Percentiles rank a stretch among this genome's conserved stretches.
phyloP scores from a whole-genome alignment of 768 basidiomycete genomes.

The Mrakia frigida region DNA sequence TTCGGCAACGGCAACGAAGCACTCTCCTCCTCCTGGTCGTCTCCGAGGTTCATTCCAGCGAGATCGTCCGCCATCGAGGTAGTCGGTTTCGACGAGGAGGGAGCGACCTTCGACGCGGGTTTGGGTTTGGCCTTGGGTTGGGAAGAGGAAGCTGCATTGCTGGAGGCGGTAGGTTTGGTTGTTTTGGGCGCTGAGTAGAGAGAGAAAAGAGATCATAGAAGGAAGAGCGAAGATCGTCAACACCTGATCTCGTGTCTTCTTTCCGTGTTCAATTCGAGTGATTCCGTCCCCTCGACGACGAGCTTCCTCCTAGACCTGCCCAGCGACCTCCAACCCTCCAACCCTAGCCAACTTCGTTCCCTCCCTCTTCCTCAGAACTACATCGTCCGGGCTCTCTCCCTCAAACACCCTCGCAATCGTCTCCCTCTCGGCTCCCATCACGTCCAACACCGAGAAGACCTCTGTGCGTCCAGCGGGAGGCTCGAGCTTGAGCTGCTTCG shows the following conservation, averaged over 20 bases:
- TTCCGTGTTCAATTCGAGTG: background rate
- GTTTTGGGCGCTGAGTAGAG: background rate
- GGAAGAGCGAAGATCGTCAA: background rate
- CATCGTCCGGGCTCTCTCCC: slow-evolving; percentile 84
- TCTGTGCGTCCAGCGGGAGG: slow-evolving; percentile 8
- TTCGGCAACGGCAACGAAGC: slow-evolving; percentile 48
- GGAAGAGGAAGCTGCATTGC: background rate
- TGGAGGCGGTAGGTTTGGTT: background rate
- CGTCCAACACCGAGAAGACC: slow-evolving; percentile 15
- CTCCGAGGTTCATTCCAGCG: slow-evolving; percentile 61
- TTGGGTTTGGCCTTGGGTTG: slow-evolving; percentile 37
- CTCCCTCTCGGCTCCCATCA: slow-evolving; percentile 1
- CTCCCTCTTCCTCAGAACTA: slow-evolving; percentile 71
- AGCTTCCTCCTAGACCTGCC: background rate
- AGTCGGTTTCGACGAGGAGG: slow-evolving; percentile 37
- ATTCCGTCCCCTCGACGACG: background rate
- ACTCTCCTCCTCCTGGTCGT: slow-evolving; percentile 47
- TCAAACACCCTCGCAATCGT: slow-evolving; percentile 57
- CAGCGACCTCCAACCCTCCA: background rate
- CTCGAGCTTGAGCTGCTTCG: background rate
- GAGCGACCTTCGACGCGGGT: slow-evolving; percentile 34
- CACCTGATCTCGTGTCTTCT: background rate
- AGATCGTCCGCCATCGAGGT: slow-evolving; percentile 63
- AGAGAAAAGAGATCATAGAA: background rate
- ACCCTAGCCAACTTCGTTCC: slow-evolving; percentile 51